phyloP scores from a whole-genome alignment of 768 basidiomycete species.

The Lepiota venenata region DNA sequence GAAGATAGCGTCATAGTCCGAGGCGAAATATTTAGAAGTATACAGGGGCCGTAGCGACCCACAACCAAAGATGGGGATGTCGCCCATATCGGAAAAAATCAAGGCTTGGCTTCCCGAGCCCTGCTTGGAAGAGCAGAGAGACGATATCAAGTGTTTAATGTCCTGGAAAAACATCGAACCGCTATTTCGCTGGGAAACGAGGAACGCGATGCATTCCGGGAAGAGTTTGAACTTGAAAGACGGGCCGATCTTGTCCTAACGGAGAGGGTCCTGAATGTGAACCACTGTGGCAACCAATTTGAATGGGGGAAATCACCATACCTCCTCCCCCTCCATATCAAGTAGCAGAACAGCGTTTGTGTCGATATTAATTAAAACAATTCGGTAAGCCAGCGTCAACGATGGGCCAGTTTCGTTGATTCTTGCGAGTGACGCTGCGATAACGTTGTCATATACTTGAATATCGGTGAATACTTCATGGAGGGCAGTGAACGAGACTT shows the following conservation, averaged over 20 bases:
- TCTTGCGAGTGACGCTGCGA: conserved; percentile 9
- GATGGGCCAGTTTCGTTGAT: background rate
- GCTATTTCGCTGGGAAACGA: background rate
- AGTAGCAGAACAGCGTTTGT: background rate
- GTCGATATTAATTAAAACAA: conserved; percentile 9
- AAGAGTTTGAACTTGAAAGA: conserved; percentile 1
- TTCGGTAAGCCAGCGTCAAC: conserved; percentile 2
- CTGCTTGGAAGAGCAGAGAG: background rate
- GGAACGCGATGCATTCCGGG: background rate
- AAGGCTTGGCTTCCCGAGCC: background rate
- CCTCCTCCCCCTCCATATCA: background rate
- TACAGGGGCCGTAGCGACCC: background rate
- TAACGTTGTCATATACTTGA: conserved; percentile 10
- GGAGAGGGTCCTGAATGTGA: background rate
- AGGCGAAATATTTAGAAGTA: background rate
- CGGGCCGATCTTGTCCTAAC: background rate
- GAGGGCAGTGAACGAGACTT: background rate
- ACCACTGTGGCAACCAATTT: too few species aligned
- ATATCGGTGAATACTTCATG: conserved; percentile 11
- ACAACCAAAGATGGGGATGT: background rate
- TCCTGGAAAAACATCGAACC: background rate
- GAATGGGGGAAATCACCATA: background rate
- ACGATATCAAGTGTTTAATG: background rate
- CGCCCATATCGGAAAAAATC: background rate
- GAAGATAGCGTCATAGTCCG: background rate